Conservation (phyloP, 2,329 filamentous ascomycete genomes). For the Sclerotinia borealis region DNA sequence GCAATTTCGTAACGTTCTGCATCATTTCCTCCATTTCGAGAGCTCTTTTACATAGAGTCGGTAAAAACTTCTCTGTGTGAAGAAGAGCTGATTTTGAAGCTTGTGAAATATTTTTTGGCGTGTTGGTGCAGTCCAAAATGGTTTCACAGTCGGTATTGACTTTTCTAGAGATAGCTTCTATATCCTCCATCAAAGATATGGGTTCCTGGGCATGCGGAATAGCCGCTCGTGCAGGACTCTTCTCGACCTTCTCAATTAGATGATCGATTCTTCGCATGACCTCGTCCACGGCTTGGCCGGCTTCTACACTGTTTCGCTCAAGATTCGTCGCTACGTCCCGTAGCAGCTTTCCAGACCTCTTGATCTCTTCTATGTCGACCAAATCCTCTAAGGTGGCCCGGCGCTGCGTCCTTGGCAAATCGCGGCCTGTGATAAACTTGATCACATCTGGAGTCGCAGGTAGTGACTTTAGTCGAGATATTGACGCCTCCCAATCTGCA, state of each 20-base stretch:
- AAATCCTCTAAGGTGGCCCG: constrained; percentile 65
- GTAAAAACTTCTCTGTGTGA: constrained; percentile 57
- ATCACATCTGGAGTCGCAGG: constrained; percentile 62
- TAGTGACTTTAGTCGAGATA: constrained; percentile 58
- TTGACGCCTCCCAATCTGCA: constrained; percentile 61
- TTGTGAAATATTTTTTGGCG: constrained; percentile 57
- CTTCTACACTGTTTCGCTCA: constrained; percentile 50
- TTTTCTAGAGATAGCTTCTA: constrained; percentile 79
- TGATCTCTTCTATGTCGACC: constrained; percentile 66
- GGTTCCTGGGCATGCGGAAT: constrained; percentile 57
- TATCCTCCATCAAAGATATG: constrained; percentile 68
- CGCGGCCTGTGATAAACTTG: constrained; percentile 53
- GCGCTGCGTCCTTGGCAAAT: constrained; percentile 38
- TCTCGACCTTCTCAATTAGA: constrained; percentile 58
- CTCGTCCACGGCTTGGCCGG: constrained; percentile 53
- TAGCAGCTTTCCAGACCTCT: constrained; percentile 63
- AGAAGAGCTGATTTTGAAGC: constrained; percentile 58
- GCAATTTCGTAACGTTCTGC: constrained; percentile 54
- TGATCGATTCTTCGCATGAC: constrained; percentile 57
- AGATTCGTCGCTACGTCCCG: constrained; percentile 54
- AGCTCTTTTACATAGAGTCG: constrained; percentile 49
- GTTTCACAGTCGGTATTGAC: constrained; percentile 81
- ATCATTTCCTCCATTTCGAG: constrained; percentile 57
- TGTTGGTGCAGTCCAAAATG: constrained; percentile 61
- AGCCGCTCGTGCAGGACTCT: constrained; percentile 48